Base-by-base conservation (phyloP, 345 rosid species). In the Jatropha curcas region DNA sequence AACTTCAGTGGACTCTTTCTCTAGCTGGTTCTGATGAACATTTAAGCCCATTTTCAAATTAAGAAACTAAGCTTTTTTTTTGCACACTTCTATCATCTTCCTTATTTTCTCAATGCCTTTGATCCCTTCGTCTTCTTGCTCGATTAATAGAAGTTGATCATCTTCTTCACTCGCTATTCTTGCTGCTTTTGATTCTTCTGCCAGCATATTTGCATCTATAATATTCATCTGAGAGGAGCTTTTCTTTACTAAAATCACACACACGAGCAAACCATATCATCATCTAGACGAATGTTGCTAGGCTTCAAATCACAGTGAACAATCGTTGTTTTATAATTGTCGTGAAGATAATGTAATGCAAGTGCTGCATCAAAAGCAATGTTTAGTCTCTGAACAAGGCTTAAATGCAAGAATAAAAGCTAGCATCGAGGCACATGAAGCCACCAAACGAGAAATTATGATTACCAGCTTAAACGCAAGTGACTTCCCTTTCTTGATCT, bases 291-390 rank as follows among this genome's bases (percentile, higher is more conserved):
- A 13, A 74, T 51, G 16, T 75, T 75, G 69, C 73, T 61, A 0
- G 73, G 78, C 34, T 75, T 75, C 60, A 75, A 25, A 35, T 75
- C 78, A 17, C 68, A 60, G 28, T 75, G 78, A 28, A 75, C 24
- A 11, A 75, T 11, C 28, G 68, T 52, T 7, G 2, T 60, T 48
- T 75, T 71, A 12, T 73, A 75, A 8, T 31, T 60, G 10, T 75
- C 73, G 27, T 68, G 78, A 28, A 75, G 78, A 61, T 75, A 75
- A 4, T 75, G 28, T 11, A 75, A 5, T 63, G 68, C 78, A 0
- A 56, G 60, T 68, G 73, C 68, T 12, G 68, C 73, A 60, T 75
- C 78, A 16, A 52, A 52, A n/a, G 63, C 62, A 22, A 75, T 62
- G 28, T 68, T 60, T 24, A 75, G 9, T 55, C 73, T 68, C 14